These are phyloP conservation scores for Eucalyptus erythrocorys DNA, from an alignment of 345 rosid genomes.

Conservation along the genomic window DNA sequence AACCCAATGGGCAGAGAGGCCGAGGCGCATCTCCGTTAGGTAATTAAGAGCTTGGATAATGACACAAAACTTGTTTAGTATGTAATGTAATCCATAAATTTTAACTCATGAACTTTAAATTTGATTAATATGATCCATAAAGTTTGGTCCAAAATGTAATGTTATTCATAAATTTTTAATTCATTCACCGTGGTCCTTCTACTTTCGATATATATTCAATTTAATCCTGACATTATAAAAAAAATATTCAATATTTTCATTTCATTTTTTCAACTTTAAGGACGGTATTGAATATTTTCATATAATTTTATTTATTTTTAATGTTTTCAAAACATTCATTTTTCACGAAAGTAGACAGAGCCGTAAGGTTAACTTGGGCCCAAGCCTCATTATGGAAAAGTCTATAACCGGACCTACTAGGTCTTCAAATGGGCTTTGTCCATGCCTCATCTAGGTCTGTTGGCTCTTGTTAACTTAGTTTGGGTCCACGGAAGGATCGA, in stretches of 20 bases:
- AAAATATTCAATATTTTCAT: no score
- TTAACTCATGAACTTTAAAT: no score
- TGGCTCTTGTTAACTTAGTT: neutral
- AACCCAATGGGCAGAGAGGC: neutral
- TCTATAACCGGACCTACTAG: neutral
- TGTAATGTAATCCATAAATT: no score
- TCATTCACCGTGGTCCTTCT: accelerated
- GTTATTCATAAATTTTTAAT: no score
- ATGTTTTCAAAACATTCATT: no score
- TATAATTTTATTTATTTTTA: accelerated
- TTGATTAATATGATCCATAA: no score
- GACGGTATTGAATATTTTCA: accelerated
- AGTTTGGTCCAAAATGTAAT: accelerated
- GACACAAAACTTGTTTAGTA: no score
- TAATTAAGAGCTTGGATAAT: neutral
- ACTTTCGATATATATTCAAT: neutral
- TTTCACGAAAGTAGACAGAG: no score
- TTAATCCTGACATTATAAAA: accelerated
- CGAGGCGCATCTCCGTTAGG: neutral
- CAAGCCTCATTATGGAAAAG: neutral
- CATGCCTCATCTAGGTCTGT: neutral
- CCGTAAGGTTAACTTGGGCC: accelerated
- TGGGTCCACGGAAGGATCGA: neutral
- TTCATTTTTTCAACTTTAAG: no score
- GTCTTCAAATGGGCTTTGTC: neutral